Base-by-base conservation (phyloP, 495 filamentous ascomycete genomes). In the Trypethelium eluteriae region DNA sequence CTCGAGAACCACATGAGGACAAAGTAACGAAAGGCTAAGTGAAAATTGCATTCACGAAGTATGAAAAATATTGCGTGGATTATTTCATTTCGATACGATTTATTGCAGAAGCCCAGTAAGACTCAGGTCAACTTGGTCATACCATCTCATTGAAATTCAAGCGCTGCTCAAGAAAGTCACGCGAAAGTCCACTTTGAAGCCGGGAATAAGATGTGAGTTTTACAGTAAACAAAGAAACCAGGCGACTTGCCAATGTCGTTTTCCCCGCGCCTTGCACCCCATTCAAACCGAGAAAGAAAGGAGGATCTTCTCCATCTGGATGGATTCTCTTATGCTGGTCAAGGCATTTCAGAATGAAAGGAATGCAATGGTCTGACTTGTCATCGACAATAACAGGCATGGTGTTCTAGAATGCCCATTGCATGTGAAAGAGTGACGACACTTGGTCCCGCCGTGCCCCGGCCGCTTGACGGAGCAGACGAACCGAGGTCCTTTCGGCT, bases 191-290 rank as follows among this genome's bases (percentile, higher is more conserved):
- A 25, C 25, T 1, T 25, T 25, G 25, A 25, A 25, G 25, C 25
- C 25, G 25, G 25, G 34, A n/a, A 44, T 38, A 44, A 9, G 3
- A 14, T 25, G 2, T 57, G 62, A 47, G 57, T 35, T 56, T 34
- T 46, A 32, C 16, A 64, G 12, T 41, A 25, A 38, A 25, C 36
- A 34, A 50, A 44, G 34, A 16, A 39, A 65, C 25, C 9, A 9
- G 35, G 34, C 62, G 41, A 76, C 79, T 72, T 75, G 87, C 92
- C 70, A 97, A 81, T 2, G 92, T 93, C 1, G 92, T 93, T 78
- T 98, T 98, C 49, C 93, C 93, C 57, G 88, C 89, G 61, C 93
- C 93, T 75, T 96, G 92, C 16, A 95, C 81, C 63, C 88, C 85
- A 70, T 87, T 87, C 62, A 88, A 70, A 16, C 85, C 85, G 25